Evolutionary conservation across 225 moss, liverwort and hornwort genomes (phyloP), one percentile per base, ranked within the genome.

Genomic region (Straminergon stramineum): DNA sequence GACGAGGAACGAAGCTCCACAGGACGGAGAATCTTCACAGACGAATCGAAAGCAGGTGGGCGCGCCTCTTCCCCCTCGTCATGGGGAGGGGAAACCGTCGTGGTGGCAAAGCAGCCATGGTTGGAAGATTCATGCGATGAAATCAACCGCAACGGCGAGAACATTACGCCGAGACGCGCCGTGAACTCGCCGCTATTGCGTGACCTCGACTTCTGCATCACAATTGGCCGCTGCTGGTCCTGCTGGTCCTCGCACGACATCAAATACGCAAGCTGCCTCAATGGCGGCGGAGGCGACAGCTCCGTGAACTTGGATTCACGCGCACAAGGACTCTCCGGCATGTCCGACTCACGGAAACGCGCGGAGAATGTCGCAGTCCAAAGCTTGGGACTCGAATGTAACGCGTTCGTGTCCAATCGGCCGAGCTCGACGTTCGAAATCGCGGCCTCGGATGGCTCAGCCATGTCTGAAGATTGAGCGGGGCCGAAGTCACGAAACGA

Each of bases 351-450:
- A 57, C 90, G 95, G 78, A 89, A 93, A 45, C 93, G 94, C 14
- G 95, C 78, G 23, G 96, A 90, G 55, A 96, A 92, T 22, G 96
- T 95, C 37, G 96, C 95, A 53, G 94, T 93, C 96, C 96, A 97
- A 79, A 96, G 92, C 65, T 96, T 94, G 9, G 96, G 92, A 79
- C 89, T 94, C 66, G 89, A 65, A 45, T 66, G 73, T 45, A 79
- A 51, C 34, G 75, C 85, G 56, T 76, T 75, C 32, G 83, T 22
- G 68, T 86, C 86, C 48, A 91, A 86, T 56, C 53, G 79, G 23
- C 75, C 83, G 55, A 90, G 88, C 88, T 93, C 91, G 75, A 84
- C 75, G 39, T 86, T 91, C 24, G 90, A 81, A 37, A 62, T 80
- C 61, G 37, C 62, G 61, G 43, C 61, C 57, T 66, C 75, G 5